Evolutionary conservation across 169 alveolate genomes (phyloP).

Genomic region (Babesia ovata): DNA sequence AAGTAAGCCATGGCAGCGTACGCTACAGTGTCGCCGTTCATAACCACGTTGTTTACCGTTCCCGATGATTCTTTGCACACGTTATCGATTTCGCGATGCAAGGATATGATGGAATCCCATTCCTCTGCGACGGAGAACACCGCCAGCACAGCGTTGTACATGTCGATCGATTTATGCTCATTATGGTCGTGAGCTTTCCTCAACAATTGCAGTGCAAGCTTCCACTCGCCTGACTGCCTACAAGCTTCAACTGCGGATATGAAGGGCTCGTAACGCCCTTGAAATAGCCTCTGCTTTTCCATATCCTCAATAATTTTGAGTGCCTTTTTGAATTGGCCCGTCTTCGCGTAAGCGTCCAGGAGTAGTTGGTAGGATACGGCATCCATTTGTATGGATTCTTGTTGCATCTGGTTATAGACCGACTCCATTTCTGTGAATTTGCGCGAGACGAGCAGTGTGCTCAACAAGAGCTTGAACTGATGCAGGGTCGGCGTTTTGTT

Average conservation of each 20-base stretch:
- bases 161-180: conserved; percentile 3
- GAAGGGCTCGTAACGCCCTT: conserved; percentile 21
- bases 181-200: conserved; percentile 41
- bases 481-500: neutral
- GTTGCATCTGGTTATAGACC: conserved; percentile 19
- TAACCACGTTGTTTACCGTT: neutral
- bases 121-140: conserved; percentile 53
- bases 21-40: conserved; percentile 63
- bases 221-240: conserved; percentile 63
- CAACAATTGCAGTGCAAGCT: conserved; percentile 55
- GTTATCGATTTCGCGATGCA: conserved; percentile 28
- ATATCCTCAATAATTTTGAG: conserved; percentile 28
- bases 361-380: conserved; percentile 23
- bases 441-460: conserved; percentile 22
- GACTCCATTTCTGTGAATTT: conserved; percentile 35
- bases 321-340: conserved; percentile 55
- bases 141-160: conserved; percentile 58
- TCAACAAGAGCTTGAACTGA: conserved; percentile 51
- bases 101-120: conserved; percentile 52
- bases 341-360: conserved; percentile 37
- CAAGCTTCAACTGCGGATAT: conserved; percentile 52
- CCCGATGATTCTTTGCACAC: conserved; percentile 4
- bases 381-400: conserved; percentile 9
- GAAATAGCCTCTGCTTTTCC: neutral
- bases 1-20: conserved; percentile 41